Conservation (phyloP, 495 filamentous ascomycete species). For the Talaromyces stipitatus region DNA sequence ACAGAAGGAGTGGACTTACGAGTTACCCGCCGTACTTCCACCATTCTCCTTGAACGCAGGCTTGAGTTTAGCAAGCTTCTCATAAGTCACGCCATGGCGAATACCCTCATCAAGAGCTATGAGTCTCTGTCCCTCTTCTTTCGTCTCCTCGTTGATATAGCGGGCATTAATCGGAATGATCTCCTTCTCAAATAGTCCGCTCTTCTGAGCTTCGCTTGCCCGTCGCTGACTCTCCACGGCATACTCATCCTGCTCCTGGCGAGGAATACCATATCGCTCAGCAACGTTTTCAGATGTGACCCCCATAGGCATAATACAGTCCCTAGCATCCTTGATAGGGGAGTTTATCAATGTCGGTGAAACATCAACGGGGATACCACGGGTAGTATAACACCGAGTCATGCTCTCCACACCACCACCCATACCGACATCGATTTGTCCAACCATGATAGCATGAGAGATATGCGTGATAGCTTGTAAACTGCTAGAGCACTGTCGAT, state of each 20-base stretch:
- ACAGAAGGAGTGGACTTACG: conserved; percentile 11
- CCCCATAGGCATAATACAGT: conserved; percentile 82
- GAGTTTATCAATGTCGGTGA: conserved; percentile 49
- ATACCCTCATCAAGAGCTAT: conserved; percentile 77
- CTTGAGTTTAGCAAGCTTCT: conserved; percentile 65
- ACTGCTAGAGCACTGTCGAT: conserved; percentile 86
- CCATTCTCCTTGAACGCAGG: conserved; percentile 77
- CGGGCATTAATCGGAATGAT: conserved; percentile 68
- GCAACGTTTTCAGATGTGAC: conserved; percentile 86
- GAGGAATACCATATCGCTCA: conserved; percentile 65
- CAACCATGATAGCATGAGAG: conserved; percentile 64
- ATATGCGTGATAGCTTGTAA: conserved; percentile 83
- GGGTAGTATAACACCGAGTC: conserved; percentile 57
- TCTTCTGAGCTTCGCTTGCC: conserved; percentile 73
- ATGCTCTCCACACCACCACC: conserved; percentile 78
- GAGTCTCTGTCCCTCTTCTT: conserved; percentile 58
- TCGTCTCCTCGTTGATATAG: conserved; percentile 59
- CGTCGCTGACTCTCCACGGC: conserved; percentile 70
- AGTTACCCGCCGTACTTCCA: conserved; percentile 60
- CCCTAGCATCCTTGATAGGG: conserved; percentile 55
- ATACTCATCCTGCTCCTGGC: conserved; percentile 67
- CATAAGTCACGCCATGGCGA: conserved; percentile 70
- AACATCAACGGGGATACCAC: conserved; percentile 64
- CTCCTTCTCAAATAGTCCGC: conserved; percentile 75
- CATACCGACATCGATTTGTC: conserved; percentile 72